Evolutionary conservation across 106 monocot genomes (phyloP).

Genomic region (Apostasia ramifera): DNA sequence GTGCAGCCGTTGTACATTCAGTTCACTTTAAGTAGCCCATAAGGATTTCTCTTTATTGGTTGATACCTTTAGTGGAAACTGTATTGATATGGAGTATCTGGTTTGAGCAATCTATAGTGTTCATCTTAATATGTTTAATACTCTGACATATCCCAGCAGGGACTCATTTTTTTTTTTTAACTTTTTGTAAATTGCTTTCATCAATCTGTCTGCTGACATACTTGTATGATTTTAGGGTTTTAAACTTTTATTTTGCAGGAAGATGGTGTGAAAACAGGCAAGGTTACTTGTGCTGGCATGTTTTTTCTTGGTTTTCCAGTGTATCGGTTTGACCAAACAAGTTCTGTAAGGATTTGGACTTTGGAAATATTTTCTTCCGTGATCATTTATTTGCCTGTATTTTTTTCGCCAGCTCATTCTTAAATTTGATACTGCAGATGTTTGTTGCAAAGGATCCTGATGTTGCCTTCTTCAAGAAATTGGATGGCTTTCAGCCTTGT

Average conservation of each 20-base stretch:
- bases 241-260: conserved; percentile 38
- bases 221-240: no score
- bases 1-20: no score
- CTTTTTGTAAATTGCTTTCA: no score
- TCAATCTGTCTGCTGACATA: no score
- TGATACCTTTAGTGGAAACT: no score
- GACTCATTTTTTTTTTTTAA: no score
- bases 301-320: conserved; percentile 94
- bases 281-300: conserved; percentile 91
- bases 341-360: conserved; percentile 43
- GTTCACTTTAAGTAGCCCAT: no score
- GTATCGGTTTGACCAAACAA: conserved; percentile 71
- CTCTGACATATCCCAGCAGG: no score
- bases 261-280: conserved; percentile 79
- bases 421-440: conserved; percentile 28
- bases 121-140: no score
- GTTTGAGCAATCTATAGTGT: no score
- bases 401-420: neutral
- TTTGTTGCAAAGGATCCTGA: conserved; percentile 71
- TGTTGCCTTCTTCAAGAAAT: conserved; percentile 81
- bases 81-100: no score
- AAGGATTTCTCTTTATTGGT: no score
- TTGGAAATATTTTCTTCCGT: neutral
- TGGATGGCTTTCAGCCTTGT: conserved; percentile 96
- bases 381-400: neutral